phyloP scores from a whole-genome alignment of 805 yeast species.

The Starmerella gropengiesseri region DNA sequence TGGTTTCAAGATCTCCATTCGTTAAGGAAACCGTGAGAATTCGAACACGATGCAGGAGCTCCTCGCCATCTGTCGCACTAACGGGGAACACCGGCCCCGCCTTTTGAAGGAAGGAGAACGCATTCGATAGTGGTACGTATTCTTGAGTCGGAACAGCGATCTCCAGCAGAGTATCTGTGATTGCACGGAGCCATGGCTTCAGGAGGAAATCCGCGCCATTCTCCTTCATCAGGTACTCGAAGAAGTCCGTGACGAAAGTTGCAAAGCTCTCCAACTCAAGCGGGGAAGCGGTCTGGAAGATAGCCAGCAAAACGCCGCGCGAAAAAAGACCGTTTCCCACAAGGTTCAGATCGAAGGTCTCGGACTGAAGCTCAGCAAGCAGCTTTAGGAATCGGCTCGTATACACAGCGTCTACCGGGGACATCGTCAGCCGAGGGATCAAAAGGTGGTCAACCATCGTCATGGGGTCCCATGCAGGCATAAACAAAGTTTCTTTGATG shows the following conservation, averaged over 20 bases:
- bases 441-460: background rate
- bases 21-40: constrained; percentile 9
- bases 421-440: constrained; percentile 11
- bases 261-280: constrained; percentile 20
- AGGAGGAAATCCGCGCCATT: background rate
- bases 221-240: background rate
- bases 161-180: constrained; percentile 13
- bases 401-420: constrained; percentile 19
- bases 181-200: background rate
- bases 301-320: constrained; percentile 9
- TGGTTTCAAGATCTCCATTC: constrained; percentile 17
- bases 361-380: background rate
- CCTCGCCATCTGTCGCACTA: constrained; percentile 9
- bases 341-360: background rate
- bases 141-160: constrained; percentile 12
- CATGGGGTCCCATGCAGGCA: background rate
- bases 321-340: constrained; percentile 1
- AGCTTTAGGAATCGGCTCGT: constrained; percentile 13
- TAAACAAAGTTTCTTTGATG: background rate
- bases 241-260: constrained; percentile 11
- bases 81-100: constrained; percentile 16
- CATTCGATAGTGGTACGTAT: constrained; percentile 14
- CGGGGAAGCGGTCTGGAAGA: constrained; percentile 12
- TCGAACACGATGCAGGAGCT: constrained; percentile 8
- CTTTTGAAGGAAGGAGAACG: constrained; percentile 14